These are phyloP conservation scores for Clitoria ternatea DNA, from an alignment of 306 rosid genomes.

Conservation along the genomic window DNA sequence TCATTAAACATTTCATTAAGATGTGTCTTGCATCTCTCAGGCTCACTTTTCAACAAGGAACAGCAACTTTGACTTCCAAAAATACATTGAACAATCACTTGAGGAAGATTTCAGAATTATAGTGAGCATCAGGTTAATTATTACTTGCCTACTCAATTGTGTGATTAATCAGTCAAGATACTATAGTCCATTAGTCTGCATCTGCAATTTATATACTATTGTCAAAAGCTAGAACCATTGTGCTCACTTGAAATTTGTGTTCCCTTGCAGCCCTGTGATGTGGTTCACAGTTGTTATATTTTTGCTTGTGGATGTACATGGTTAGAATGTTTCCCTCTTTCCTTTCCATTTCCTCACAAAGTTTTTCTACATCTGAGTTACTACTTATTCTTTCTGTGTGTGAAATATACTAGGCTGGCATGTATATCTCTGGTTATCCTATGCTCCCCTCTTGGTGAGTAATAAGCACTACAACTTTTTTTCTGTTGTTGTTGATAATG, in stretches of 20 bases:
- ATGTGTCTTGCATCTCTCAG: not conserved
- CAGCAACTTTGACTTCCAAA: not conserved
- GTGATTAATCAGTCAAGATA: not conserved
- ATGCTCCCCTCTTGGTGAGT: conserved; percentile 9
- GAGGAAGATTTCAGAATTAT: conserved; percentile 14
- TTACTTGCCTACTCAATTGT: not conserved
- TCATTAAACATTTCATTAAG: not conserved
- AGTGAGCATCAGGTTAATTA: conserved; percentile 10
- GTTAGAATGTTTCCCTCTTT: not conserved
- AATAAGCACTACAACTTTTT: not conserved
- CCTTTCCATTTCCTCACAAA: not conserved
- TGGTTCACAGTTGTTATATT: conserved; percentile 9
- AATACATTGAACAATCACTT: conserved; percentile 8
- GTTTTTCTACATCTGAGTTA: not conserved
- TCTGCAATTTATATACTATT: not conserved
- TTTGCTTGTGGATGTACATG: conserved; percentile 13
- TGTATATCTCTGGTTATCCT: conserved; percentile 15
- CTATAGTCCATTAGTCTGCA: not conserved
- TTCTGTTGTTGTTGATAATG: not conserved
- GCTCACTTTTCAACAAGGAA: conserved; percentile 17
- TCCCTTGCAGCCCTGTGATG: conserved; percentile 3
- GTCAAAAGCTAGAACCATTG: not conserved
- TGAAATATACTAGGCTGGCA: conserved; percentile 9
- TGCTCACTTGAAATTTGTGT: not conserved
- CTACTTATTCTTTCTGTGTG: not conserved